phyloP scores from a whole-genome alignment of 2,329 filamentous ascomycete species.

The Aspergillus brasiliensis region DNA sequence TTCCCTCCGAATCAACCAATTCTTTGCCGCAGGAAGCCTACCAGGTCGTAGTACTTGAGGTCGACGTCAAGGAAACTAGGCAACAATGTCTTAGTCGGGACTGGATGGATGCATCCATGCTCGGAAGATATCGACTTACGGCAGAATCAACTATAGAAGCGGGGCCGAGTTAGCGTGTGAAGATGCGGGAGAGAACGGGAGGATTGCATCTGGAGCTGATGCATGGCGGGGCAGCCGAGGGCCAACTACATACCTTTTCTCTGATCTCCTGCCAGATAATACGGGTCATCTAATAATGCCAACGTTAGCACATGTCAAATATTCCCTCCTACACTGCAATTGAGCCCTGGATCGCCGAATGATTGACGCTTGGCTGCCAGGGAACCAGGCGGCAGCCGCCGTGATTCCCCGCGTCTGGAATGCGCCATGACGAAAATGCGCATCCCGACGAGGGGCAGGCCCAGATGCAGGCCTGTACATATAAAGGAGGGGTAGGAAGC shows the following conservation, averaged over 20 bases:
- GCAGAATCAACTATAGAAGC: constrained; percentile 72
- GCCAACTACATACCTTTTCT: constrained; percentile 66
- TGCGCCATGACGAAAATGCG: constrained; percentile 30
- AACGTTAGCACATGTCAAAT: constrained; percentile 8
- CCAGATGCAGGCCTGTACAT: constrained; percentile 11
- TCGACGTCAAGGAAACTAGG: constrained; percentile 84
- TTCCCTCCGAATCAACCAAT: neutral
- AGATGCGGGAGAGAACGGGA: constrained; percentile 17
- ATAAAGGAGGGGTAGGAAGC: constrained; percentile 7
- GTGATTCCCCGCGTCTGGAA: constrained; percentile 36
- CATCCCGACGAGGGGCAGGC: constrained; percentile 17
- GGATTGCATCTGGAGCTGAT: constrained; percentile 10
- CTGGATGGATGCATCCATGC: constrained; percentile 4
- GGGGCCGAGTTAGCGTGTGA: constrained; percentile 9
- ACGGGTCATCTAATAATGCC: constrained; percentile 78
- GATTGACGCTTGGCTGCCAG: constrained; percentile 27
- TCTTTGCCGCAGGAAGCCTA: constrained; percentile 32
- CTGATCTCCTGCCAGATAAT: constrained; percentile 99
- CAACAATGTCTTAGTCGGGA: constrained; percentile 21
- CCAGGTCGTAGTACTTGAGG: constrained; percentile 94
- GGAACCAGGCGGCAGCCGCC: constrained; percentile 22
- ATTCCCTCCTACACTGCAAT: neutral
- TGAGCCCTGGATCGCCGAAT: constrained; percentile 18
- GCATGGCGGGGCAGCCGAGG: constrained; percentile 8
- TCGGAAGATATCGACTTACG: constrained; percentile 48